Conservation (phyloP, 2,329 filamentous ascomycete species). For the Aspergillus sp. region DNA sequence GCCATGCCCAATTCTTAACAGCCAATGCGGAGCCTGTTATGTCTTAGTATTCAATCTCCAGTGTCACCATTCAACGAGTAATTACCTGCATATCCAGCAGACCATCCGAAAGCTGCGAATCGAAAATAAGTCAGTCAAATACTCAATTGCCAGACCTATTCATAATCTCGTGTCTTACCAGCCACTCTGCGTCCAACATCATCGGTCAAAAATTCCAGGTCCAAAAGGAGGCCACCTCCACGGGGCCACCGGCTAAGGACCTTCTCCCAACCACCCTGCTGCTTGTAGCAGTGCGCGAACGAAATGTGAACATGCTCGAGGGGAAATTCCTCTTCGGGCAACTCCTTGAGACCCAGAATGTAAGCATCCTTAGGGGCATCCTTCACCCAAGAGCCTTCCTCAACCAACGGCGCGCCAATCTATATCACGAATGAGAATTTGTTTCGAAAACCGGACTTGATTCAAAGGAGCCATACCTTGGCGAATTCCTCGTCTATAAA, state of each 20-base stretch:
- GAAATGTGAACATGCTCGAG: conserved; percentile 69
- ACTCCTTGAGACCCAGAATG: conserved; percentile 73
- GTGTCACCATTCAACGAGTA: neutral
- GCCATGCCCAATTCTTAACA: conserved; percentile 77
- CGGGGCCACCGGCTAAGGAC: conserved; percentile 75
- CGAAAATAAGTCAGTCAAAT: neutral
- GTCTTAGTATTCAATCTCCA: neutral
- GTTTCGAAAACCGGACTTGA: neutral
- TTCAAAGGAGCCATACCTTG: conserved; percentile 18
- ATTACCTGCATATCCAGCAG: conserved; percentile 65
- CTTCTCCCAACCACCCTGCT: conserved; percentile 71
- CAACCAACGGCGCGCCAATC: conserved; percentile 61
- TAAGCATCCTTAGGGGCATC: conserved; percentile 64
- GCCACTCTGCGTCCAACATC: conserved; percentile 57
- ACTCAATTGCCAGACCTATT: neutral
- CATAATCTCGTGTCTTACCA: conserved; percentile 16
- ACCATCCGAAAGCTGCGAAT: conserved; percentile 49
- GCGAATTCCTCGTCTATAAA: conserved; percentile 30
- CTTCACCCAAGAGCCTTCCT: conserved; percentile 60
- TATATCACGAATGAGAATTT: conserved; percentile 23
- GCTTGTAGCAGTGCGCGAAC: conserved; percentile 72
- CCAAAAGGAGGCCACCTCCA: conserved; percentile 72
- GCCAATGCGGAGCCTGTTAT: conserved; percentile 61
- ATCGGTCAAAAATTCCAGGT: conserved; percentile 82
- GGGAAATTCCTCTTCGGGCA: conserved; percentile 65